Evolutionary conservation across 1,284 basidiomycete genomes (phyloP), one percentile per base, ranked within the genome.

Genomic region (Austropuccinia psidii): DNA sequence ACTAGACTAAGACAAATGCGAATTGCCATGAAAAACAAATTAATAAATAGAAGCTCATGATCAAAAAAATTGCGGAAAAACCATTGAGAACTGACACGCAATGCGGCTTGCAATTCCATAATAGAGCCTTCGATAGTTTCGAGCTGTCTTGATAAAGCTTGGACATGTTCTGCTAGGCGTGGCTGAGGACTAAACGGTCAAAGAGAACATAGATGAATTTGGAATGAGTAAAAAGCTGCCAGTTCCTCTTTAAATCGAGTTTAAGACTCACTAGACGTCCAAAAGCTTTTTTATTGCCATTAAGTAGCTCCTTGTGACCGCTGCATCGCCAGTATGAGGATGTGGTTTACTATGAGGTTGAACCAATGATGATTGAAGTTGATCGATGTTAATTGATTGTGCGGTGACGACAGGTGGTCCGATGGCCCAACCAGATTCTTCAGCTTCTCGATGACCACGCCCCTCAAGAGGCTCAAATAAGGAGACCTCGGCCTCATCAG

Each of bases 101-200:
- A 67, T 11, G 49, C 55, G 2, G n/a, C 60, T 45, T 73, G 72
- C 29, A 73, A 29, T 24, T 55, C 72, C 33, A 54, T 33, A 37
- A 73, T 73, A 1, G 72, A 73, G n/a, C 24, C 27, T 73, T 73
- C 61, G 27, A 73, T 45, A 21, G 72, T 65, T 2, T 73, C 54
- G 17, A 73, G 29, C 37, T 73, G 72, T 66, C 72, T 55, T 2
- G 61, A 54, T 37, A 73, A 35, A 24, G 50, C 61, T 45, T 65
- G 31, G 2, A 73, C 72, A 47, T 73, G 72, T n/a, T 73, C 72
- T 35, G 35, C 62, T n/a, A 73, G 39, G 37, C 72, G 60, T 31
- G 72, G 72, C 54, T 55, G 49, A 49, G 72, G 72, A 66, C 72
- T 73, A 15, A 24, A 27, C 19, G 47, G 5, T 43, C n/a, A 27